Evolutionary conservation across 768 basidiomycete genomes (phyloP).

Genomic region (Mycena venus): DNA sequence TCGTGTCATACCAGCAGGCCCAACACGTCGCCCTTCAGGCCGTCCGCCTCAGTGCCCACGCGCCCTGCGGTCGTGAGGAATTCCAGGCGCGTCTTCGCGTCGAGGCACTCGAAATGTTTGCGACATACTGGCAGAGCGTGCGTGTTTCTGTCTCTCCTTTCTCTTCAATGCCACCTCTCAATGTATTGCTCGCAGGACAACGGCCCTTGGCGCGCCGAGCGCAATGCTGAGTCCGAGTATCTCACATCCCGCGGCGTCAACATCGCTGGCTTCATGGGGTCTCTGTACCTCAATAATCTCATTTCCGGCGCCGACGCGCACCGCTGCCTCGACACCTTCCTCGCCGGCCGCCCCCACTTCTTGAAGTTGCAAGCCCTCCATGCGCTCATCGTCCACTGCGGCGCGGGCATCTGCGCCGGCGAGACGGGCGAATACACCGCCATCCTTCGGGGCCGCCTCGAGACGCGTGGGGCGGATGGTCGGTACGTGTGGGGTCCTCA

Average conservation of each 20-base stretch:
- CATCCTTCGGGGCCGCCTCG: not conserved
- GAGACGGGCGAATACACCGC: not conserved
- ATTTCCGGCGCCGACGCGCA: conserved; percentile 41
- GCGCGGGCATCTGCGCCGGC: conserved; percentile 44
- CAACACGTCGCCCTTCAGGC: not conserved
- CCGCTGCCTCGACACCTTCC: conserved; percentile 44
- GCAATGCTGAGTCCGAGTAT: not conserved
- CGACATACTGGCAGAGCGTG: not conserved
- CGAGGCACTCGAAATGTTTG: not conserved
- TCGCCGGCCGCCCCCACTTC: conserved; percentile 35
- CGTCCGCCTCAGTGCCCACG: not conserved
- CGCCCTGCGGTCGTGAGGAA: not conserved
- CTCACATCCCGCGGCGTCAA: conserved; percentile 39
- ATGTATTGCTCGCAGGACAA: not conserved
- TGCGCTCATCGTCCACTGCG: conserved; percentile 47
- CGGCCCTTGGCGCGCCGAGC: conserved; percentile 3
- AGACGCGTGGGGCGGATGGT: not conserved
- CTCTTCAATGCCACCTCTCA: not conserved
- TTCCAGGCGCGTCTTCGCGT: not conserved
- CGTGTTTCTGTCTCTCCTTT: not conserved
- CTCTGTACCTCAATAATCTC: conserved; percentile 44
- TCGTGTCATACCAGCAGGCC: not conserved
- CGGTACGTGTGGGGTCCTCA: not conserved
- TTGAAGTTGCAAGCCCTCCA: conserved; percentile 50
- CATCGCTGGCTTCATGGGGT: conserved; percentile 47